Evolutionary conservation across 1,139 yeast genomes (phyloP).

Genomic region (Pichia sp.): DNA sequence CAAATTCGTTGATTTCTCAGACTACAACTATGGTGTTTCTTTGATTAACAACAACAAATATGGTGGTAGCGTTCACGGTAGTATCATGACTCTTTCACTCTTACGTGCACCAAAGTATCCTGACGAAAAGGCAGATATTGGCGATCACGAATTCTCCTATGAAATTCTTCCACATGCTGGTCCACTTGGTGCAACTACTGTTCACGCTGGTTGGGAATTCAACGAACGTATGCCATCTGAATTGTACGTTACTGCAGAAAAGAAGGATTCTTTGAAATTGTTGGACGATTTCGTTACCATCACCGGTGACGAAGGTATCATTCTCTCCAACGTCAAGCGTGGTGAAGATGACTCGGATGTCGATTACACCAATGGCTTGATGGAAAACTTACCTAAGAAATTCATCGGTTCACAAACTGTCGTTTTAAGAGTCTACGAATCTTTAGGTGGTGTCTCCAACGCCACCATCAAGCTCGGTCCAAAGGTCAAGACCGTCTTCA

Average conservation of each 20-base stretch:
- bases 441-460: conserved; percentile 72
- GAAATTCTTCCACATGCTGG: conserved; percentile 85
- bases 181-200: conserved; percentile 58
- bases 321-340: conserved; percentile 78
- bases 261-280: conserved; percentile 11
- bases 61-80: conserved; percentile 91
- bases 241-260: conserved; percentile 19
- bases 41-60: conserved; percentile 83
- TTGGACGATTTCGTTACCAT: conserved; percentile 29
- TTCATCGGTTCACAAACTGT: conserved; percentile 49
- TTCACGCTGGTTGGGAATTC: conserved; percentile 75
- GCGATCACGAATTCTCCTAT: conserved; percentile 76
- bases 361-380: conserved; percentile 30
- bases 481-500: conserved; percentile 48
- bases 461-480: conserved; percentile 45
- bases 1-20: conserved; percentile 90
- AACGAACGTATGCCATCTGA: conserved; percentile 46
- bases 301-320: conserved; percentile 53
- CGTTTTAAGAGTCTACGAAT: conserved; percentile 76
- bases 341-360: conserved; percentile 79
- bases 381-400: conserved; percentile 39
- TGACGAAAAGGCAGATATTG: conserved; percentile 93
- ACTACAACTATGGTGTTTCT: conserved; percentile 83
- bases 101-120: conserved; percentile 89
- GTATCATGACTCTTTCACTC: conserved; percentile 77